A percentile compares a stretch with the other conserved stretches of the same genome.
phyloP scores from a whole-genome alignment of 176 grass and related monocot genomes.

The Juncus effusus region DNA sequence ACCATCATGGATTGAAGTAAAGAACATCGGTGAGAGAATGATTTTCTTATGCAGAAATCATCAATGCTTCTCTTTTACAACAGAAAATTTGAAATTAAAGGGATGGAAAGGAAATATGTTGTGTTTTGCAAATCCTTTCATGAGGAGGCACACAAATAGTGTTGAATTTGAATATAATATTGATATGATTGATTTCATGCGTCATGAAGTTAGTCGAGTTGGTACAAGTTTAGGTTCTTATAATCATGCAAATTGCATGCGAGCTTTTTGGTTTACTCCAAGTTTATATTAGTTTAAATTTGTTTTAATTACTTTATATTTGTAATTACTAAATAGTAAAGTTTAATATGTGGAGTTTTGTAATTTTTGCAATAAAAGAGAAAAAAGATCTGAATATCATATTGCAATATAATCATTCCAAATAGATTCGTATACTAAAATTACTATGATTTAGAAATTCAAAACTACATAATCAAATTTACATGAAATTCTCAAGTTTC shows the following conservation, averaged over 20 bases:
- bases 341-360: too few relatives aligned
- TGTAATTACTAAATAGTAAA: too few relatives aligned
- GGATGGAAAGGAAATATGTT: conserved; percentile 10
- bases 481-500: too few relatives aligned
- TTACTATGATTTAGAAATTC: too few relatives aligned
- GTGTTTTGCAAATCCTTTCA: neutral
- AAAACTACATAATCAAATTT: too few relatives aligned
- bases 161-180: conserved; percentile 20
- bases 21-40: conserved; percentile 19
- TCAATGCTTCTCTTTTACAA: conserved; percentile 24
- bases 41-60: conserved; percentile 10
- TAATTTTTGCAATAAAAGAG: too few relatives aligned
- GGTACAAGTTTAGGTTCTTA: conserved; percentile 16
- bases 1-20: conserved; percentile 26
- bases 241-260: conserved; percentile 12
- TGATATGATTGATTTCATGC: conserved; percentile 7
- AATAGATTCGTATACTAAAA: too few relatives aligned
- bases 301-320: too few relatives aligned
- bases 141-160: neutral
- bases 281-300: conserved; percentile 1
- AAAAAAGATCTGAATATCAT: too few relatives aligned
- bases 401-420: too few relatives aligned
- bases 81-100: neutral
- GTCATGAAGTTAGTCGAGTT: neutral
- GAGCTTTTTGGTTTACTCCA: conserved; percentile 8